Conservation (phyloP, 768 basidiomycete genomes). For the Clitopilus hobsonii region DNA sequence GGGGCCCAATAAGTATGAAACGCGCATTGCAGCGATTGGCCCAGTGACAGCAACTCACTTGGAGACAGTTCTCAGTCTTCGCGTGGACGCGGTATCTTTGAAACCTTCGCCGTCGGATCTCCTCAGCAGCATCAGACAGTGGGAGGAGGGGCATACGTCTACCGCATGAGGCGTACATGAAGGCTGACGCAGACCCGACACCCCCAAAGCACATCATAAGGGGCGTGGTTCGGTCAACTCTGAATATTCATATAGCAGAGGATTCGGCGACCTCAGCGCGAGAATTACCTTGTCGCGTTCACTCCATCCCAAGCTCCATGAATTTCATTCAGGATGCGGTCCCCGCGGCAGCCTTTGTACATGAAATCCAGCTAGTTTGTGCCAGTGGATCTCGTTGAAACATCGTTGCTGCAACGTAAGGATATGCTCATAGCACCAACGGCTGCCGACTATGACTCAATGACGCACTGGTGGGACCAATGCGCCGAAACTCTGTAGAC, state of each 20-base stretch:
- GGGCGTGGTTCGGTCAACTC: no score
- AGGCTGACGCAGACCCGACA: no score
- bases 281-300: no score
- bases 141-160: background rate
- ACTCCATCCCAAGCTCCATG: no score
- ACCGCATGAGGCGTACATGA: no score
- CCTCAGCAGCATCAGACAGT: slow-evolving; percentile 20
- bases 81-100: slow-evolving; percentile 50
- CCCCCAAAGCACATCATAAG: no score
- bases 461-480: background rate
- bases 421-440: background rate
- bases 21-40: slow-evolving; percentile 60
- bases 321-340: no score
- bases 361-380: no score
- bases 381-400: background rate
- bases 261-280: no score
- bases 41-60: slow-evolving; percentile 58
- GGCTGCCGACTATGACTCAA: background rate
- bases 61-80: slow-evolving; percentile 34
- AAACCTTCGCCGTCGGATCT: slow-evolving; percentile 57
- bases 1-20: slow-evolving; percentile 5
- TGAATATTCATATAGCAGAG: no score
- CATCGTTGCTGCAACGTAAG: background rate
- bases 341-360: no score
- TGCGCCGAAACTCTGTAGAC: background rate